Evolutionary conservation across 805 yeast genomes (phyloP), one percentile per base, ranked within the genome.

Genomic region (Limtongozyma cylindracea): DNA sequence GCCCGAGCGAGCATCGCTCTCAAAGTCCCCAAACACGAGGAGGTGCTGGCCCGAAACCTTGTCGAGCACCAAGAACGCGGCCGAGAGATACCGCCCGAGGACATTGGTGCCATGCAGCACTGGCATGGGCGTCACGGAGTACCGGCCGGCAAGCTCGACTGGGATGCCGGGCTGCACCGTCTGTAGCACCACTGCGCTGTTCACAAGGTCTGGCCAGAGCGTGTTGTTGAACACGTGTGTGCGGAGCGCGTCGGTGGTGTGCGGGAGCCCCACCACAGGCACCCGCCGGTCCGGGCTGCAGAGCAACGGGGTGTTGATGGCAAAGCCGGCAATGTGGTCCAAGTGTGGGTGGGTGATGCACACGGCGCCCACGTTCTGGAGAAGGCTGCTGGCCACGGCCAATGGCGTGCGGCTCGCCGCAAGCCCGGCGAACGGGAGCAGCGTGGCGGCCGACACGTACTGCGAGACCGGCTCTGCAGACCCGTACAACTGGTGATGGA

Each of bases 21-120:
- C 93, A 17, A 76, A 61, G 37, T 80, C 95, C 1, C 95, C 95
- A 53, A 78, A 77, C 3, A 72, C 39, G 6, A 78, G 39, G 3
- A 78, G 21, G 12, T 49, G 45, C 6, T 48, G 30, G 8, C 42
- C 32, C 1, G 51, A 31, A 0, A 16, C 13, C 3, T 21, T 32
- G 20, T 56, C 49, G 6, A 47, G 38, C 17, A 77, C 35, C 12
- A 77, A 44, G 35, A 53, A 80, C 3, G 78, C 70, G 3, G 77
- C 59, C 19, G 67, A 53, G 42, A 55, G 30, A 41, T 53, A 47
- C 9, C 28, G 19, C 11, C 17, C 10, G 17, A 3, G 6, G 12
- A 8, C 5, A 11, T 11, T 14, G 15, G 6, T 12, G 13, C 56
- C 56, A 27, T 49, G 56, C 19, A 43, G 33, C 15, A 49, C 30